Conservation (phyloP, 768 basidiomycete genomes). For the Suillus paluster region DNA sequence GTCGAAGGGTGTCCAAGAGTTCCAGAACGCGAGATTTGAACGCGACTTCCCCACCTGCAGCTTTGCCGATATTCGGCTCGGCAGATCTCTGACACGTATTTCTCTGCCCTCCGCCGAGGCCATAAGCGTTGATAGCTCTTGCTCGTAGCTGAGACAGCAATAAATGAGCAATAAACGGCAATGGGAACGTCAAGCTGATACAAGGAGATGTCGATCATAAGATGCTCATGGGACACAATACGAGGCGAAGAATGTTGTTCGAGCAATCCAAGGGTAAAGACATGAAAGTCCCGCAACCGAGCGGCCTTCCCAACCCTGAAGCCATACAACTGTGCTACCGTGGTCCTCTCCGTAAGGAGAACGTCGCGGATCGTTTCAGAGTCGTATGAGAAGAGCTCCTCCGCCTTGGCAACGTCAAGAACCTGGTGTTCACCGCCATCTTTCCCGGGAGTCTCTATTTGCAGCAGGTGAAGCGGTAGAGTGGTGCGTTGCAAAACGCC, state of each 20-base stretch:
- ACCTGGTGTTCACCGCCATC: slow-evolving; percentile 49
- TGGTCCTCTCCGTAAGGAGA: slow-evolving; percentile 70
- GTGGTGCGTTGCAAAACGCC: slow-evolving; percentile 34
- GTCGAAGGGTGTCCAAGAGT: slow-evolving; percentile 59
- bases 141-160: slow-evolving; percentile 61
- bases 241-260: slow-evolving; percentile 43
- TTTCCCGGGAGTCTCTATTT: slow-evolving; percentile 47
- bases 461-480: slow-evolving; percentile 49
- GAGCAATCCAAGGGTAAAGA: slow-evolving; percentile 54
- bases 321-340: slow-evolving; percentile 76
- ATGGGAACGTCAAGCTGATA: slow-evolving; percentile 70
- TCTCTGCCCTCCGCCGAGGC: slow-evolving; percentile 49
- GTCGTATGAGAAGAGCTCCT: slow-evolving; percentile 58
- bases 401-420: slow-evolving; percentile 47
- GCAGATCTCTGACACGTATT: slow-evolving; percentile 57
- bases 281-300: slow-evolving; percentile 67
- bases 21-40: slow-evolving; percentile 64
- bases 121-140: slow-evolving; percentile 60
- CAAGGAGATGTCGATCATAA: slow-evolving; percentile 63
- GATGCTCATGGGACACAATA: slow-evolving; percentile 55
- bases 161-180: slow-evolving; percentile 63
- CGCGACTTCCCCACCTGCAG: slow-evolving; percentile 65
- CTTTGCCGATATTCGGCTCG: slow-evolving; percentile 50
- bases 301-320: slow-evolving; percentile 69
- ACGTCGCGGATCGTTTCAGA: slow-evolving; percentile 60